phyloP scores from a whole-genome alignment of 345 rosid genomes.

The Citrus glauca region DNA sequence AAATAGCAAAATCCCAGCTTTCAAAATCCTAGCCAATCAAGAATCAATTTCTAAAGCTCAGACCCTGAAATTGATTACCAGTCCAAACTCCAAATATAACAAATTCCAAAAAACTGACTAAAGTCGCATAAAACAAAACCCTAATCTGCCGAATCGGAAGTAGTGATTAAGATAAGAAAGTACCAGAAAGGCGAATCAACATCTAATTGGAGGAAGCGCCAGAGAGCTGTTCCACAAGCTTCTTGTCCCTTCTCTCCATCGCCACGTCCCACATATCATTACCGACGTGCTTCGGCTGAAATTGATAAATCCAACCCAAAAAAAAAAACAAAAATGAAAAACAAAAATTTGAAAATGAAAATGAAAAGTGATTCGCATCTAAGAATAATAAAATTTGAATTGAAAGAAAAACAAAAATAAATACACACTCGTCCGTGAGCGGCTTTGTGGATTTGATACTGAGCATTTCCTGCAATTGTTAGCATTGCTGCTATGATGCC shows the following conservation, averaged over 20 bases:
- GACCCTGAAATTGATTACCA: not conserved
- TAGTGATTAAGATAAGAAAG: not conserved
- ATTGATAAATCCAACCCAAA: not conserved
- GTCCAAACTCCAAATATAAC: not conserved
- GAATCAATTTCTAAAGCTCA: not conserved
- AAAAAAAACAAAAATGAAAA: not conserved
- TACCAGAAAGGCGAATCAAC: conserved; percentile 7
- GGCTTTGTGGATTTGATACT: conserved; percentile 84
- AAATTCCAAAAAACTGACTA: not conserved
- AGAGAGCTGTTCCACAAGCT: conserved; percentile 53
- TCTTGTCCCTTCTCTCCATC: conserved; percentile 94
- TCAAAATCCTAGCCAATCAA: not conserved
- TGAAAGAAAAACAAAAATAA: not conserved
- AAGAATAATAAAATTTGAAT: conserved; percentile 2
- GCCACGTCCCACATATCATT: conserved; percentile 92
- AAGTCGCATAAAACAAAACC: not conserved
- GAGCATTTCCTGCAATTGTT: conserved; percentile 76
- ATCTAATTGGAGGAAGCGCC: conserved; percentile 43
- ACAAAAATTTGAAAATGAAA: not conserved
- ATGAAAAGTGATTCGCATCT: conserved; percentile 5
- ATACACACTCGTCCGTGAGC: conserved; percentile 72
- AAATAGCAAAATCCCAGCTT: not conserved
- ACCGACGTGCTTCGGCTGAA: conserved; percentile 89
- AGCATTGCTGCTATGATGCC: conserved; percentile 97
- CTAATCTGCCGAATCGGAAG: not conserved